phyloP scores from a whole-genome alignment of 179 eudicot species.

The Pouteria campechiana region DNA sequence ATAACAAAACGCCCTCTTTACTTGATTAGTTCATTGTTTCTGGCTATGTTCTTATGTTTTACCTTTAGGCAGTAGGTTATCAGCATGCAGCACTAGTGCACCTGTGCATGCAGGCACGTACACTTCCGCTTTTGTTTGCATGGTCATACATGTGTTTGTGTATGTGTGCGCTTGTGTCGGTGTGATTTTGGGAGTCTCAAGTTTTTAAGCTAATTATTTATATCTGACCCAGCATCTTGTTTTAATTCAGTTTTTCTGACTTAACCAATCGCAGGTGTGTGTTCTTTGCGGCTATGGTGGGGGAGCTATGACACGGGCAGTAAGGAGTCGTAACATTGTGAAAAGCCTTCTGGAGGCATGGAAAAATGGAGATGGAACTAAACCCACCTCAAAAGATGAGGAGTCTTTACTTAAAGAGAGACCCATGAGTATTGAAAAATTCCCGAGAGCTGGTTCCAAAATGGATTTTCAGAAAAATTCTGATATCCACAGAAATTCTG shows the following conservation, averaged over 20 bases:
- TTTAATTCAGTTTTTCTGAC: background rate
- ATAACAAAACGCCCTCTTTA: too few relatives aligned
- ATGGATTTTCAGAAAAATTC: constrained; percentile 13
- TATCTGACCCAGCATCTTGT: too few relatives aligned
- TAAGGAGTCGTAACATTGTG: constrained; percentile 35
- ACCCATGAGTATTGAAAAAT: background rate
- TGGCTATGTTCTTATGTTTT: too few relatives aligned
- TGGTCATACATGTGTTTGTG: background rate
- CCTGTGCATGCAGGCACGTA: too few relatives aligned
- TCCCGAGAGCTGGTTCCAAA: constrained; percentile 12
- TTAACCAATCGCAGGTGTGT: constrained; percentile 29
- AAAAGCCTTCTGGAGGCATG: constrained; percentile 44
- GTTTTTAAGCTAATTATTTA: too few relatives aligned
- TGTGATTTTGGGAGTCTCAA: too few relatives aligned
- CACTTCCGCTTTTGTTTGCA: too few relatives aligned
- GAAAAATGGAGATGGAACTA: constrained; percentile 26
- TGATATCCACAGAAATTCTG: constrained; percentile 3
- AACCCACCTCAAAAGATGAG: constrained; percentile 12
- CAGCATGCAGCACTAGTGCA: too few relatives aligned
- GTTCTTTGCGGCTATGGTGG: constrained; percentile 60
- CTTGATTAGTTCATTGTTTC: too few relatives aligned
- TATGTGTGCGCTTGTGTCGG: too few relatives aligned
- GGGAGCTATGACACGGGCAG: constrained; percentile 57
- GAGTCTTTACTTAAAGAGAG: constrained; percentile 16
- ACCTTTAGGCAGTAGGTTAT: too few relatives aligned